Percentiles rank a stretch among this genome's conserved stretches.
Conservation (phyloP, 208 protist species). For the Crithidia bombi region DNA sequence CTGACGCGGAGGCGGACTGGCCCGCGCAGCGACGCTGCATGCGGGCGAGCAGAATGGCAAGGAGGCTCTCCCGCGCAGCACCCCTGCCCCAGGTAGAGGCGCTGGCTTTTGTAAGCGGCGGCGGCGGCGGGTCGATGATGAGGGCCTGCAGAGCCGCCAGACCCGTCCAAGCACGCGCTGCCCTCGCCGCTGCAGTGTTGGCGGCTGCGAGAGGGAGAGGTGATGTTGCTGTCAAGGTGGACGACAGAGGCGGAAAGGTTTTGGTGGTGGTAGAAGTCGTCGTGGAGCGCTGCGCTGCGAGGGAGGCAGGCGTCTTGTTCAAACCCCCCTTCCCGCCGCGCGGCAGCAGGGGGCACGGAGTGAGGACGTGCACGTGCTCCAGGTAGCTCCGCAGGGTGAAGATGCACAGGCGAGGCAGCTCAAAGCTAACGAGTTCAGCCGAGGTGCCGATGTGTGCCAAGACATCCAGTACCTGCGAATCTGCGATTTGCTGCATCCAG, state of each 20-base stretch:
- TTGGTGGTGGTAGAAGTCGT: not conserved
- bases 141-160: constrained; percentile 19
- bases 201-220: too few species aligned
- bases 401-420: constrained; percentile 20
- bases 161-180: not conserved
- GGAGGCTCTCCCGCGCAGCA: constrained; percentile 14
- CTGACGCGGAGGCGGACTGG: constrained; percentile 14
- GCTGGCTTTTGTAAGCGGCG: not conserved
- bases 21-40: constrained; percentile 30
- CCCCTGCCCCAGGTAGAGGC: constrained; percentile 8
- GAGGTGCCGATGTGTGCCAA: constrained; percentile 25
- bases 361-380: constrained; percentile 12
- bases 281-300: too few species aligned
- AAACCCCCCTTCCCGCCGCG: not conserved
- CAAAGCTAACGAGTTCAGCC: constrained; percentile 17
- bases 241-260: not conserved
- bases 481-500: constrained; percentile 19
- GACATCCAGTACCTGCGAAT: constrained; percentile 30
- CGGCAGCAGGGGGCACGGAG: not conserved
- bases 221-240: not conserved
- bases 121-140: constrained; percentile 3
- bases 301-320: too few species aligned
- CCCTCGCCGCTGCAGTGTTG: not conserved
- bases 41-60: constrained; percentile 19
- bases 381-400: constrained; percentile 29